Evolutionary conservation across 495 filamentous ascomycete species (phyloP).

Genomic region (Schizothecium vesticola): DNA sequence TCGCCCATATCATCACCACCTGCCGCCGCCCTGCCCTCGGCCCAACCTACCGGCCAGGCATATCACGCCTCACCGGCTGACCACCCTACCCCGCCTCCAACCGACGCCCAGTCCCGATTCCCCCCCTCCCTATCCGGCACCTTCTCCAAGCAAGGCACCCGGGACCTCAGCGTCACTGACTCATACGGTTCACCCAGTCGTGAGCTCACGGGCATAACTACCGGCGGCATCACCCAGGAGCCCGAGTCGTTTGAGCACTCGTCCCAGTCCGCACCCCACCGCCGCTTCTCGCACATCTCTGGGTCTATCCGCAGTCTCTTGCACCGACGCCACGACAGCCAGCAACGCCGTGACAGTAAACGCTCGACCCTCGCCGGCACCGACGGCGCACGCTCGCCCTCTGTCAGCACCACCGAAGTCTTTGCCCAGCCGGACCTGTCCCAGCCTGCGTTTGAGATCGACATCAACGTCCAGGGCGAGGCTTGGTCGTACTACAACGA

Average conservation of each 20-base stretch:
- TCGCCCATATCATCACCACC: constrained; percentile 20
- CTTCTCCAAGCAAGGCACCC: constrained; percentile 20
- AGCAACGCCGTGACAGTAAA: constrained; percentile 25
- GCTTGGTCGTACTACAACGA: constrained; percentile 32
- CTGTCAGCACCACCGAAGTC: constrained; percentile 16
- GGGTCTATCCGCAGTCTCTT: constrained; percentile 24
- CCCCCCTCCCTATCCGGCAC: constrained; percentile 19
- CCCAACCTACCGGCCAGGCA: constrained; percentile 16
- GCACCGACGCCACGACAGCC: constrained; percentile 15
- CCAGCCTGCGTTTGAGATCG: constrained; percentile 18
- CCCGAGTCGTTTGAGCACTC: constrained; percentile 23
- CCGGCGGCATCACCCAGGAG: constrained; percentile 27
- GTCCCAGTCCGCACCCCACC: constrained; percentile 11
- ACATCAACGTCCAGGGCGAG: constrained; percentile 23
- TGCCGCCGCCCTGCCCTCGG: constrained; percentile 12
- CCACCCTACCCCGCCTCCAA: constrained; percentile 6
- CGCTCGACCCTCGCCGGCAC: constrained; percentile 20
- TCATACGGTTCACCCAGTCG: constrained; percentile 25
- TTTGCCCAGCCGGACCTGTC: constrained; percentile 8
- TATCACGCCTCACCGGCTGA: constrained; percentile 7
- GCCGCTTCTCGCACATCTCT: constrained; percentile 16
- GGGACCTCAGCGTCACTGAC: constrained; percentile 25
- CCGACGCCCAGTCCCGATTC: not conserved
- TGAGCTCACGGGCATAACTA: constrained; percentile 20
- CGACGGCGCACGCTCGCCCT: constrained; percentile 23